Evolutionary conservation across 1,139 yeast genomes (phyloP), one percentile per base, ranked within the genome.

Genomic region (Geotrichum histeridarum): DNA sequence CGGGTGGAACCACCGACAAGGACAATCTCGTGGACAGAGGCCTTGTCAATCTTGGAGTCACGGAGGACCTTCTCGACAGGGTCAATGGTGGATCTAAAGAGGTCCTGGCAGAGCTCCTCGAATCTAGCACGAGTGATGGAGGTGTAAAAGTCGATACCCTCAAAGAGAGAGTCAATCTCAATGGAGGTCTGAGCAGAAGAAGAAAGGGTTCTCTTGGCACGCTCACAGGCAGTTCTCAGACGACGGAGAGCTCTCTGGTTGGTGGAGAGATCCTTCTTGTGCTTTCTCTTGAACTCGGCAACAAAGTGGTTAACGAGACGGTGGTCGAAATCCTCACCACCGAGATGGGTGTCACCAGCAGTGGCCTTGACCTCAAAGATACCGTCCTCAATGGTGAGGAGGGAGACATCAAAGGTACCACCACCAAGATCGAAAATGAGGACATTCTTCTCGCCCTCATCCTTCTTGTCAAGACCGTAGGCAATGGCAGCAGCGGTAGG

Each of bases 1-100:
- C 98, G 91, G 76, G 99, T 93, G 66, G 99, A 93, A 83, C 99
- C 99, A 84, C 99, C 99, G 69, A 93, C 99, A 68, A 93, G 82
- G 73, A 91, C 99, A 74, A 91, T 91, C 80, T 91, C 98, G 75
- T 93, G 85, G 69, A 93, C 94, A 68, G 81, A 80, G 60, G 91
- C 76, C 84, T 91, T 91, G 77, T 86, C 80, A 70, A 88, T 79
- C 83, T 89, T 88, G 69, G 98, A 86, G 75, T 93, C 99, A 79
- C 86, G 86, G 77, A 93, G 84, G 70, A 93, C 98, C 82, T 89
- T 90, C 81, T 91, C 98, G 73, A 91, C 98, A 70, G 98, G 98
- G 69, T 87, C 95, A 73, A 91, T 78, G 69, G 98, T 91, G 63
- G 95, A 85, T 78, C 93, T 88, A 93, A 93, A 93, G 73, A 91